Percentiles rank a stretch among this genome's conserved stretches.
Conservation (phyloP, 805 yeast genomes). For the Maudiozyma barnettii region DNA sequence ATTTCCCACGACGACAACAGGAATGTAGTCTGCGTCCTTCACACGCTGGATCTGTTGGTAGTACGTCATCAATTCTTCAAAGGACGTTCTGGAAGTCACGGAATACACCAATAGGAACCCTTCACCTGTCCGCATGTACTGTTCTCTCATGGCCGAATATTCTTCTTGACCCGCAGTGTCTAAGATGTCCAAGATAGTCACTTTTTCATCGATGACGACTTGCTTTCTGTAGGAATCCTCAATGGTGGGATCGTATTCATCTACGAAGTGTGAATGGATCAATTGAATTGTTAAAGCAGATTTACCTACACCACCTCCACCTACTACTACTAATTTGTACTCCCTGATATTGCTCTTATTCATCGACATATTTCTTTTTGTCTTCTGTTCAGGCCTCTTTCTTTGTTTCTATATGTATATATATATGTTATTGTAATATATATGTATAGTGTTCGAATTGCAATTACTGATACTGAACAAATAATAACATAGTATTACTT, state of each 20-base stretch:
- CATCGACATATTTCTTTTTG: constrained; percentile 10
- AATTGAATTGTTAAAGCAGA: constrained; percentile 92
- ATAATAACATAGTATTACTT: too few relatives aligned
- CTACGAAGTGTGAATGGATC: constrained; percentile 90
- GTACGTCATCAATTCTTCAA: constrained; percentile 75
- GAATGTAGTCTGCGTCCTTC: constrained; percentile 67
- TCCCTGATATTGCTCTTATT: constrained; percentile 46
- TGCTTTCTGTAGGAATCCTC: constrained; percentile 88
- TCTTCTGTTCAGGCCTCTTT: too few relatives aligned
- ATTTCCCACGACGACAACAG: constrained; percentile 72
- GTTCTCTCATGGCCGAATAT: constrained; percentile 87
- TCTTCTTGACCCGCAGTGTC: constrained; percentile 99
- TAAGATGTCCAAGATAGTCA: constrained; percentile 71
- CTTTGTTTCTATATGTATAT: not conserved
- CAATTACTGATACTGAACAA: too few relatives aligned
- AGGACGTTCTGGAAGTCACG: constrained; percentile 74
- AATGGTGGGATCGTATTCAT: constrained; percentile 96
- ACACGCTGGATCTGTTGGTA: constrained; percentile 72
- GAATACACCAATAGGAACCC: constrained; percentile 86
- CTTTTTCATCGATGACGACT: constrained; percentile 71
- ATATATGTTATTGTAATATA: not conserved
- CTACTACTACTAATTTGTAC: constrained; percentile 90
- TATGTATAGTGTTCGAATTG: too few relatives aligned
- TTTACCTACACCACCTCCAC: constrained; percentile 99
- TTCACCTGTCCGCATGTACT: constrained; percentile 93